A percentile compares a stretch with the other conserved stretches of the same genome.
These are phyloP conservation scores for Epichloe uncinata DNA, from an alignment of 2,329 filamentous ascomycete species.

Conservation along the genomic window DNA sequence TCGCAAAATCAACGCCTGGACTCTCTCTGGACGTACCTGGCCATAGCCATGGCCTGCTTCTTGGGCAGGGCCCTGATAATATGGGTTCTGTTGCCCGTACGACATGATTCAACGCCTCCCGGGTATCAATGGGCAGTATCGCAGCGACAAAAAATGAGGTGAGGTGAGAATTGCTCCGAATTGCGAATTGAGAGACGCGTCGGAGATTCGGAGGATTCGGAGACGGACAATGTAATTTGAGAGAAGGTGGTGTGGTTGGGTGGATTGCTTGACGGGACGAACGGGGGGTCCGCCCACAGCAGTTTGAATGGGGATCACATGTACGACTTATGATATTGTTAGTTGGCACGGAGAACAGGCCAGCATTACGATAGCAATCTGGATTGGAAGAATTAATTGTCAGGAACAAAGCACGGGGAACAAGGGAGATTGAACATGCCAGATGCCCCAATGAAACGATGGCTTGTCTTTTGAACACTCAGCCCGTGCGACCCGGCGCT, in stretches of 20 bases:
- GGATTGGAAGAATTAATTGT: too few relatives aligned
- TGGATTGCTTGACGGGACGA: background rate
- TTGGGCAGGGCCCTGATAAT: slow-evolving; percentile 11
- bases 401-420: too few relatives aligned
- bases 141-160: background rate
- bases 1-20: too few relatives aligned
- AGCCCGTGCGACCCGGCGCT: too few relatives aligned
- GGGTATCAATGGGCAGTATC: background rate
- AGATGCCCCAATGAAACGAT: too few relatives aligned
- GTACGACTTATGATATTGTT: too few relatives aligned
- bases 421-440: too few relatives aligned
- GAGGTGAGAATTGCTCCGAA: slow-evolving; percentile 1
- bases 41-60: slow-evolving; percentile 8
- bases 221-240: slow-evolving; percentile 3
- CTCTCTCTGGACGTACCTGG: slow-evolving; percentile 6
- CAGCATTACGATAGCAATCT: too few relatives aligned
- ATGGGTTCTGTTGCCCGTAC: slow-evolving; percentile 13
- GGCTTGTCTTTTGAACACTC: too few relatives aligned
- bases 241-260: background rate
- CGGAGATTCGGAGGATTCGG: background rate
- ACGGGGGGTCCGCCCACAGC: background rate
- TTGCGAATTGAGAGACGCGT: background rate
- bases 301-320: too few relatives aligned
- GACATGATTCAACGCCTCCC: slow-evolving; percentile 9
- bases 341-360: too few relatives aligned